A percentile compares a stretch with the other conserved stretches of the same genome.
Conservation (phyloP, 129 eudicot genomes). For the Dittrichia graveolens region DNA sequence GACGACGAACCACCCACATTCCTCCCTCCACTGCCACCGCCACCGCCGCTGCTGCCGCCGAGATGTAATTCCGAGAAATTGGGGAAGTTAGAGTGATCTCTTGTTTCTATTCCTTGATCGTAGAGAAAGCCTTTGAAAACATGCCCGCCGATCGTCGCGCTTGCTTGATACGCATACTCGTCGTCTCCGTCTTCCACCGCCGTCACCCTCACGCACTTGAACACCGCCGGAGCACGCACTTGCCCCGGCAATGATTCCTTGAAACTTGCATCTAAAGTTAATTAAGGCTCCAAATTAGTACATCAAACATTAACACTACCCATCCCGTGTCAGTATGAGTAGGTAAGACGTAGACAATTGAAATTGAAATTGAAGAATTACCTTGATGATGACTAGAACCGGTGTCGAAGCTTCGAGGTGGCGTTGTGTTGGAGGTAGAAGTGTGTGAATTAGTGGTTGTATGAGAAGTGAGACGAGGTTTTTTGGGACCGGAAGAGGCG, state of each 20-base stretch:
- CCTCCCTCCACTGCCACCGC: slow-evolving; percentile 43
- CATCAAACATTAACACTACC: no score
- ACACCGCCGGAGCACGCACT: slow-evolving; percentile 85
- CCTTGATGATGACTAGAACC: slow-evolving; percentile 86
- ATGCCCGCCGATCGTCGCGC: slow-evolving; percentile 83
- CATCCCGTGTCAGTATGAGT: no score
- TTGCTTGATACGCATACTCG: slow-evolving; percentile 88
- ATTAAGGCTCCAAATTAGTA: not conserved
- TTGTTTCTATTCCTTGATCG: slow-evolving; percentile 74
- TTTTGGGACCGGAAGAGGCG: slow-evolving; percentile 75
- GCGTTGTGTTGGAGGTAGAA: slow-evolving; percentile 86
- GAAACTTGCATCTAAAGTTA: slow-evolving; percentile 58
- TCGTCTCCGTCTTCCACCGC: slow-evolving; percentile 86
- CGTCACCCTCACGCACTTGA: slow-evolving; percentile 84
- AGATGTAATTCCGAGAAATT: slow-evolving; percentile 77
- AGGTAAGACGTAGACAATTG: no score
- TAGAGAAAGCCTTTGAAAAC: slow-evolving; percentile 86
- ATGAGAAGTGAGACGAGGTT: slow-evolving; percentile 69
- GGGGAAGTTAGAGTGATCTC: slow-evolving; percentile 55
- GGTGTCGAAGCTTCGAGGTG: slow-evolving; percentile 83
- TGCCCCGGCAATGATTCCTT: slow-evolving; percentile 89
- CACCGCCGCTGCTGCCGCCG: slow-evolving; percentile 46
- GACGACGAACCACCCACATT: slow-evolving; percentile 46
- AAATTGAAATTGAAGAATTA: not conserved
- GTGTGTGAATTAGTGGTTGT: slow-evolving; percentile 83